Evolutionary conservation across 441 rosid genomes (phyloP).

Genomic region (Croton laevigatus): DNA sequence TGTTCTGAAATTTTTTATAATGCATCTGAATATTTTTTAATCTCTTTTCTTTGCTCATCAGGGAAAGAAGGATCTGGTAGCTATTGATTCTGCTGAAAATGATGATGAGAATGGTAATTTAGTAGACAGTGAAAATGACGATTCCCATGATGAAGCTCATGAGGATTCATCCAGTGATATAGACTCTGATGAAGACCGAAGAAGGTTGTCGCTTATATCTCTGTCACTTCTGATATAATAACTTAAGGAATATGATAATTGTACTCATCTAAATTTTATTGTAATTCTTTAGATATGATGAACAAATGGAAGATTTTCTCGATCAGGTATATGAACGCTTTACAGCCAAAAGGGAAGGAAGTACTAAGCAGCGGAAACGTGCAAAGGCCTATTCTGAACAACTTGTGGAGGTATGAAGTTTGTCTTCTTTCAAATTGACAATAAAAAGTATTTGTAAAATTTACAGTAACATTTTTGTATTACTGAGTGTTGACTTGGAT

Average conservation of each 20-base stretch:
- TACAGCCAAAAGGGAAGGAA: conserved; percentile 66
- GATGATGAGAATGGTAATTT: conserved; percentile 41
- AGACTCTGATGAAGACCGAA: conserved; percentile 82
- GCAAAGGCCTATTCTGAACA: conserved; percentile 64
- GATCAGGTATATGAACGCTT: conserved; percentile 75
- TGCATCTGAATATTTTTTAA: not conserved
- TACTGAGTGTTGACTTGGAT: not conserved
- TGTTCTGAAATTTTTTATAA: not conserved
- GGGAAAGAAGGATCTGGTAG: conserved; percentile 86
- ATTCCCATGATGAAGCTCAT: conserved; percentile 27
- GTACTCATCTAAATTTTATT: conserved; percentile 13
- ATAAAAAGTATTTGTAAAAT: not conserved
- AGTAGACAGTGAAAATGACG: conserved; percentile 55
- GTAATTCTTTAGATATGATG: conserved; percentile 57
- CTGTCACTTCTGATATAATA: not conserved
- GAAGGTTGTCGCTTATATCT: conserved; percentile 40
- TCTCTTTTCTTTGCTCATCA: conserved; percentile 25
- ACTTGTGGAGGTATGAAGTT: conserved; percentile 54
- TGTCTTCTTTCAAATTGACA: not conserved
- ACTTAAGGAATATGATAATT: conserved; percentile 9
- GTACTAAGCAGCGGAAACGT: conserved; percentile 75
- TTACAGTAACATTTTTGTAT: not conserved
- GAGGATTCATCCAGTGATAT: conserved; percentile 54
- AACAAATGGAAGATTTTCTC: conserved; percentile 68
- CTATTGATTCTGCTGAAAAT: conserved; percentile 62